Percentiles rank a stretch among this genome's conserved stretches.
phyloP scores from a whole-genome alignment of 1,139 yeast species.

The Pichia inconspicua region DNA sequence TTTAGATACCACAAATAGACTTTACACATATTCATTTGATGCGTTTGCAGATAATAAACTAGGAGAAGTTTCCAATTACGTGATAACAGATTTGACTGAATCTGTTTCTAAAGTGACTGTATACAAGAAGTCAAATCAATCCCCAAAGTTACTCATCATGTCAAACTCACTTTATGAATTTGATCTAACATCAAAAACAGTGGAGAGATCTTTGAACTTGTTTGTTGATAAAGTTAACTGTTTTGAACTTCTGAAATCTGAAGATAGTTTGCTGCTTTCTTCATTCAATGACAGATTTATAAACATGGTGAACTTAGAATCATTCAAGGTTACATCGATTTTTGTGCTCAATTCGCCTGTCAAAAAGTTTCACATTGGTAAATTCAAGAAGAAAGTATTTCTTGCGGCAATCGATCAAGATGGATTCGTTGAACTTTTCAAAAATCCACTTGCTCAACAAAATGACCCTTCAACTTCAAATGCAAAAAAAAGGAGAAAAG shows the following conservation, averaged over 20 bases:
- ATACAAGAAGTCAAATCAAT: background rate
- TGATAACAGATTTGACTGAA: constrained; percentile 10
- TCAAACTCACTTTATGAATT: constrained; percentile 54
- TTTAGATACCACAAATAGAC: constrained; percentile 12
- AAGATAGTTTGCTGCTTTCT: constrained; percentile 47
- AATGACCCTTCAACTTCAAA: constrained; percentile 3
- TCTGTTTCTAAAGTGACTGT: constrained; percentile 6
- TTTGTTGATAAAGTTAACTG: constrained; percentile 30
- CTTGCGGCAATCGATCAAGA: constrained; percentile 29
- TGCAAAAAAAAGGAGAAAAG: constrained; percentile 24
- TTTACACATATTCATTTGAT: constrained; percentile 11
- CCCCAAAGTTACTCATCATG: constrained; percentile 7
- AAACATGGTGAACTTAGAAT: constrained; percentile 52
- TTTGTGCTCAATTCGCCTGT: constrained; percentile 11
- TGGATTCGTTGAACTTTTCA: constrained; percentile 32
- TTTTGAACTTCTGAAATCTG: constrained; percentile 21
- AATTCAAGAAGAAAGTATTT: constrained; percentile 14
- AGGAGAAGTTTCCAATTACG: constrained; percentile 1
- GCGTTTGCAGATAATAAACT: constrained; percentile 4
- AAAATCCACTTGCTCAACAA: constrained; percentile 20
- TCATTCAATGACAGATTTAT: constrained; percentile 75
- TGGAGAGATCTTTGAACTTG: constrained; percentile 30
- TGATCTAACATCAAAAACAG: constrained; percentile 32
- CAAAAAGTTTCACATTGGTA: constrained; percentile 4
- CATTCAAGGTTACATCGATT: constrained; percentile 29